Evolutionary conservation across 2,329 filamentous ascomycete genomes (phyloP).

Genomic region (Monosporascus sp.): DNA sequence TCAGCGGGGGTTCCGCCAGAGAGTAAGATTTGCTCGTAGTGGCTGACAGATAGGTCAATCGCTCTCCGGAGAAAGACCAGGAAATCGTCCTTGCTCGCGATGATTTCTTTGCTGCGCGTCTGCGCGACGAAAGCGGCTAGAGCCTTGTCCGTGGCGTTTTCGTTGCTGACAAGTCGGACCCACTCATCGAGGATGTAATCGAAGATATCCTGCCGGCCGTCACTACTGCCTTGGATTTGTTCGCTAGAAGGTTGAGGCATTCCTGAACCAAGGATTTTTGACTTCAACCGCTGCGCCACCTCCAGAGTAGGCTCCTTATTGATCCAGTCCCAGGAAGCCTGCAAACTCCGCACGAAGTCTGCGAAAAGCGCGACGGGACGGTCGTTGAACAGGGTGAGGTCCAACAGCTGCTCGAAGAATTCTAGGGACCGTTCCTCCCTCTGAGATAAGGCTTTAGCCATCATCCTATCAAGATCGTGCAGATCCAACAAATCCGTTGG

Average conservation of each 20-base stretch:
- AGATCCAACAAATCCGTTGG: constrained; percentile 58
- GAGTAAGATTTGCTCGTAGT: constrained; percentile 67
- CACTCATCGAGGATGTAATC: constrained; percentile 97
- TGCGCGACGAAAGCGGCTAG: constrained; percentile 76
- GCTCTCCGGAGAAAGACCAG: constrained; percentile 74
- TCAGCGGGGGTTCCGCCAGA: constrained; percentile 54
- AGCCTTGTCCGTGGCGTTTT: constrained; percentile 68
- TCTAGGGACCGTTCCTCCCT: constrained; percentile 68
- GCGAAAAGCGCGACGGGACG: constrained; percentile 73
- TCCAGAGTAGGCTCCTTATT: constrained; percentile 61
- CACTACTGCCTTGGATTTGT: constrained; percentile 49
- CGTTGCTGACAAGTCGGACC: constrained; percentile 74
- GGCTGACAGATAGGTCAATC: constrained; percentile 71
- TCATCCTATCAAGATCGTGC: constrained; percentile 61
- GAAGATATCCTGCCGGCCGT: constrained; percentile 70
- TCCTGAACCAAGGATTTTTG: constrained; percentile 45
- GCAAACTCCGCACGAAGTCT: constrained; percentile 79
- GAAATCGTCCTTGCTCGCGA: constrained; percentile 71
- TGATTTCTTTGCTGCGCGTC: constrained; percentile 66
- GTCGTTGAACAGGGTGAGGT: constrained; percentile 72
- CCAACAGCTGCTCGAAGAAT: constrained; percentile 74
- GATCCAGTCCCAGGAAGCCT: constrained; percentile 78
- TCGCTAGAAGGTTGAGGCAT: constrained; percentile 34
- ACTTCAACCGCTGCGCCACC: constrained; percentile 65
- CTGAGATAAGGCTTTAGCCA: constrained; percentile 66